Base-by-base conservation (phyloP, 805 yeast genomes). In the Vanderwaltozyma tropicalis region DNA sequence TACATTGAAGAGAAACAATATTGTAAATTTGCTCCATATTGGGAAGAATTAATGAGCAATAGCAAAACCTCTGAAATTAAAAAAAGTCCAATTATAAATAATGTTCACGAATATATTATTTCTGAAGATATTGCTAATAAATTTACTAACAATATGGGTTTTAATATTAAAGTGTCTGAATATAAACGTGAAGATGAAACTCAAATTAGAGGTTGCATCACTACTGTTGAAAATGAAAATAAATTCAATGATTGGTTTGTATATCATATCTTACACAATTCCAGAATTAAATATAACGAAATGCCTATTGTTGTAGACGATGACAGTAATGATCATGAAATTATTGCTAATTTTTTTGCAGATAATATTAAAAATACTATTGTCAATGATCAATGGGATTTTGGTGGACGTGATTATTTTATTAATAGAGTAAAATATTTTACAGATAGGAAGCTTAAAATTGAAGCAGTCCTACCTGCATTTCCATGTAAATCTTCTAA, bases 401-500 rank as follows among this genome's bases (percentile, higher is more conserved):
- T 47, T 7, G 64, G 63, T 8, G 78, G 79, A 2, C 57, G 64
- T 32, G 63, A 50, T 0, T 57, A 60, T 31, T 76, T 75, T 44
- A 50, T 63, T 9, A 54, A 60, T 20, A 63, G 61, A 37, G 66
- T 68, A 5, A 58, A 61, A 21, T 72, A 67, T 49, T 76, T 71
- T 49, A 72, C 76, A 18, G 62, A 68, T 29, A 63, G 75, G 49
- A 58, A 62, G 43, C 38, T 66, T 22, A 66, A 64, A 28, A 64
- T 76, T 42, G 76, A 74, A 52, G 72, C 76, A 12, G 76, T 74
- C 8, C 57, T 76, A 35, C 81, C 81, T 5, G 81, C 81, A 0
- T 76, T 76, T 43, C 81, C 81, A 9, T 75, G 80, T 48, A 76
- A 75, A 50, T 71, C 79, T 0, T 73, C 79, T n/a, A 76, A 76